phyloP scores from a whole-genome alignment of 192 early-diverging fungal genomes.

The Thoreauomyces humboldtii region DNA sequence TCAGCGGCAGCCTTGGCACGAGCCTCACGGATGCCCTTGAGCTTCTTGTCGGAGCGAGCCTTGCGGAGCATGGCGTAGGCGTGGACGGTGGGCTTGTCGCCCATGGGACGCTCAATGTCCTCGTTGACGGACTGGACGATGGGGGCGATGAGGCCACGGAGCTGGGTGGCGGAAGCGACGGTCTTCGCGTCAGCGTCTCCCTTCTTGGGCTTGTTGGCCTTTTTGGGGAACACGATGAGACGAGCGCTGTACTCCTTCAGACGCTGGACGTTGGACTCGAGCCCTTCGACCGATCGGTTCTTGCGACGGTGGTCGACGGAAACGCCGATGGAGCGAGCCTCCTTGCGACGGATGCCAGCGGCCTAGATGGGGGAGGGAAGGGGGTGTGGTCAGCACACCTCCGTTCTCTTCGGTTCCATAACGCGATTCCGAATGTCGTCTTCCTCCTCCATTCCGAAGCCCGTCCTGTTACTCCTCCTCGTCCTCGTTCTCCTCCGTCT shows the following conservation, averaged over 20 bases:
- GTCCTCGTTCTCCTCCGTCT: no score
- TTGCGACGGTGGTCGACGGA: constrained; percentile 94
- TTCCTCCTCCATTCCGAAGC: no score
- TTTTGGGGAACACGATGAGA: constrained; percentile 96
- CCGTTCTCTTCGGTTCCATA: no score
- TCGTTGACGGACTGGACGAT: constrained; percentile 54
- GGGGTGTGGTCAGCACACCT: no score
- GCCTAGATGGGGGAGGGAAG: no score
- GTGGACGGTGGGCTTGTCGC: constrained; percentile 33
- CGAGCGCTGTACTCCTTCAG: constrained; percentile 91
- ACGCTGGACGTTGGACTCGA: constrained; percentile 89
- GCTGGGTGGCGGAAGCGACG: constrained; percentile 60
- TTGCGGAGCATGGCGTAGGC: constrained; percentile 73
- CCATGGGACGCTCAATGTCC: constrained; percentile 38
- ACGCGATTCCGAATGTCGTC: no score
- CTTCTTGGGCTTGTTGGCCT: constrained; percentile 84
- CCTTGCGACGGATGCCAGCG: constrained; percentile 89
- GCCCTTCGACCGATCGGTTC: constrained; percentile 94
- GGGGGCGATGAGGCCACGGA: constrained; percentile 64
- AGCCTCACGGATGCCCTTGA: constrained; percentile 74
- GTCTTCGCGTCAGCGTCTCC: constrained; percentile 57
- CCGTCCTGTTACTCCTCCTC: no score
- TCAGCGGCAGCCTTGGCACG: constrained; percentile 77
- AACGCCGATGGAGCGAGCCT: constrained; percentile 92
- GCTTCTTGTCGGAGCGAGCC: constrained; percentile 70